Conservation (phyloP, 306 rosid species). For the Prunus padus region DNA sequence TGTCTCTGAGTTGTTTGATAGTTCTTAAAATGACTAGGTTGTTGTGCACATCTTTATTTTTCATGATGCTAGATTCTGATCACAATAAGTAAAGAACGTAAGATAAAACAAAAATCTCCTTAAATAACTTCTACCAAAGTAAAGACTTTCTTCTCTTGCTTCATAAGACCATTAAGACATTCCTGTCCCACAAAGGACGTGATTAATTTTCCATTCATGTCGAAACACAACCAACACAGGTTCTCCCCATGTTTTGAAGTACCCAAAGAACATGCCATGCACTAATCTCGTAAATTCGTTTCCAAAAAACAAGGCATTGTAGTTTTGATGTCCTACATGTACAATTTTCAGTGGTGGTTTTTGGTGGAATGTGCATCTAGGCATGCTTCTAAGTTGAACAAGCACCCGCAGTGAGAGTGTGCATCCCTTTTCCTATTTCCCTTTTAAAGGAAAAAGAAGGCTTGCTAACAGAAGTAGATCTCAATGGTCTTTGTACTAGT, state of each 20-base stretch:
- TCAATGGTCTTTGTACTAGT: not conserved
- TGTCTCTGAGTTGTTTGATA: not conserved
- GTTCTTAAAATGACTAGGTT: not conserved
- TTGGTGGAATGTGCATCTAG: not conserved
- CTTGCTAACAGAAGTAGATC: not conserved
- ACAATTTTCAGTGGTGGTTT: not conserved
- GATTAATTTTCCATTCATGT: not conserved
- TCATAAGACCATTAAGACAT: not conserved
- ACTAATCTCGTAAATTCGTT: not conserved
- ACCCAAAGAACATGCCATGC: not conserved
- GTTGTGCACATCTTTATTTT: not conserved
- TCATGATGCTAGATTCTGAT: not conserved
- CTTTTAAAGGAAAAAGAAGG: not conserved
- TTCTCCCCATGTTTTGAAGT: not conserved
- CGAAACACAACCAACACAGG: not conserved
- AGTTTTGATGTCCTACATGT: not conserved
- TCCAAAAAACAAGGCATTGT: not conserved
- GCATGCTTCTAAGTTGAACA: not conserved
- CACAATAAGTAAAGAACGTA: not conserved
- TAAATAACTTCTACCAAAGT: not conserved
- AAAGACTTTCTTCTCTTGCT: not conserved
- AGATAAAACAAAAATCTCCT: not conserved
- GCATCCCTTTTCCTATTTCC: not conserved
- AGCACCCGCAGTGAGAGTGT: not conserved
- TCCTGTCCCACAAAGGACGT: not conserved